These are phyloP conservation scores for Hemileccinum rubropunctum DNA, from an alignment of 768 basidiomycete genomes.

Conservation along the genomic window DNA sequence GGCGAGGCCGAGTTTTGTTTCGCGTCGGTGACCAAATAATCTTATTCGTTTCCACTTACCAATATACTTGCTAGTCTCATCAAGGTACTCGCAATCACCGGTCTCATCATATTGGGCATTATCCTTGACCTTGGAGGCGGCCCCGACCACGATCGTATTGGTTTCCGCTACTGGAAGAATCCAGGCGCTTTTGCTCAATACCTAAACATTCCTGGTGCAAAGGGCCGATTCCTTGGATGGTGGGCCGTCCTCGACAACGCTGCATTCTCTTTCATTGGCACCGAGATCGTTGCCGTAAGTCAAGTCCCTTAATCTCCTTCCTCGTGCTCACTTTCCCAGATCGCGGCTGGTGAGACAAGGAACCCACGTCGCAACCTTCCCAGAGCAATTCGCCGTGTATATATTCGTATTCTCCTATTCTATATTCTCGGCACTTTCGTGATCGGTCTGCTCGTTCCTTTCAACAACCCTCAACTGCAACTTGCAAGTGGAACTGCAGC, in stretches of 20 bases:
- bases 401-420: slow-evolving; percentile 80
- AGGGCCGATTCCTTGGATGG: slow-evolving; percentile 75
- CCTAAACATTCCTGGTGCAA: slow-evolving; percentile 55
- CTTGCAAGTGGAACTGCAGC: slow-evolving; percentile 57
- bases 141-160: slow-evolving; percentile 69
- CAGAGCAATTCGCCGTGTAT: slow-evolving; percentile 55
- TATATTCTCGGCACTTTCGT: slow-evolving; percentile 66
- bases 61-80: slow-evolving; percentile 49
- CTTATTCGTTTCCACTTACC: neutral
- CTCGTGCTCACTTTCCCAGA: slow-evolving; percentile 38
- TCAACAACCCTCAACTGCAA: slow-evolving; percentile 53
- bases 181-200: slow-evolving; percentile 88
- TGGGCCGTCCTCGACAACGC: slow-evolving; percentile 79
- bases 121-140: slow-evolving; percentile 89
- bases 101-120: slow-evolving; percentile 65
- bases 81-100: slow-evolving; percentile 84
- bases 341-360: slow-evolving; percentile 87
- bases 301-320: neutral
- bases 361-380: slow-evolving; percentile 76
- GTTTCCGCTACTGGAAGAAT: slow-evolving; percentile 71
- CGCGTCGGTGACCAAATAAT: slow-evolving; percentile 42
- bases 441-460: slow-evolving; percentile 84
- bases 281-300: slow-evolving; percentile 87
- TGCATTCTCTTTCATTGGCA: slow-evolving; percentile 91
- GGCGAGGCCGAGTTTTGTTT: slow-evolving; percentile 88